Conservation (phyloP, 148 eudicot species). For the Pharnaceum exiguum region DNA sequence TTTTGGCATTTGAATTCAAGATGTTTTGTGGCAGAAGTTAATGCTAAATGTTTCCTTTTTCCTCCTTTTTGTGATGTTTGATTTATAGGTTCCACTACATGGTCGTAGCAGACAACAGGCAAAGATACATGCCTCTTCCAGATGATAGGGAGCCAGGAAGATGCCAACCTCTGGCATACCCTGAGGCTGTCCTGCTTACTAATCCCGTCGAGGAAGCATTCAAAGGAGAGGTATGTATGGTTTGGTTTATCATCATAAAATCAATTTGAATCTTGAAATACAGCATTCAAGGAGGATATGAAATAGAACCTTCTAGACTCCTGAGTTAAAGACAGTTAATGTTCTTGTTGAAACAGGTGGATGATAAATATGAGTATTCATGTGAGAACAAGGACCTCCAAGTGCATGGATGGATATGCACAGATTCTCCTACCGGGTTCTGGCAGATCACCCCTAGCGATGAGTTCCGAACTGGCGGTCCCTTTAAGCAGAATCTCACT, state of each 20-base stretch:
- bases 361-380: conserved; percentile 83
- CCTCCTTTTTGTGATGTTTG: background rate
- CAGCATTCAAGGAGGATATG: no score
- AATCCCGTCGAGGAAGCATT: conserved; percentile 29
- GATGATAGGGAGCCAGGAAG: conserved; percentile 61
- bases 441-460: conserved; percentile 79
- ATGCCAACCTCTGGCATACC: conserved; percentile 55
- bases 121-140: conserved; percentile 74
- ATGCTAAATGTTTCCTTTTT: background rate
- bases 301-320: no score
- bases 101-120: conserved; percentile 72
- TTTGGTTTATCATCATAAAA: background rate
- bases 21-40: background rate
- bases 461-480: conserved; percentile 83
- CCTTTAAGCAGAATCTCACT: conserved; percentile 73
- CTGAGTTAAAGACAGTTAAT: background rate
- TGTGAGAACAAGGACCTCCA: conserved; percentile 62
- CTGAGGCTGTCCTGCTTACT: conserved; percentile 78
- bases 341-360: conserved; percentile 39
- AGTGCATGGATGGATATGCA: conserved; percentile 82
- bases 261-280: no score
- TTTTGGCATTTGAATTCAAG: background rate
- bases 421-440: conserved; percentile 62
- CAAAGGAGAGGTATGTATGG: conserved; percentile 35
- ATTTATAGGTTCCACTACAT: conserved; percentile 63